Conservation (phyloP, 2,329 filamentous ascomycete genomes). For the Cadophora sp. region DNA sequence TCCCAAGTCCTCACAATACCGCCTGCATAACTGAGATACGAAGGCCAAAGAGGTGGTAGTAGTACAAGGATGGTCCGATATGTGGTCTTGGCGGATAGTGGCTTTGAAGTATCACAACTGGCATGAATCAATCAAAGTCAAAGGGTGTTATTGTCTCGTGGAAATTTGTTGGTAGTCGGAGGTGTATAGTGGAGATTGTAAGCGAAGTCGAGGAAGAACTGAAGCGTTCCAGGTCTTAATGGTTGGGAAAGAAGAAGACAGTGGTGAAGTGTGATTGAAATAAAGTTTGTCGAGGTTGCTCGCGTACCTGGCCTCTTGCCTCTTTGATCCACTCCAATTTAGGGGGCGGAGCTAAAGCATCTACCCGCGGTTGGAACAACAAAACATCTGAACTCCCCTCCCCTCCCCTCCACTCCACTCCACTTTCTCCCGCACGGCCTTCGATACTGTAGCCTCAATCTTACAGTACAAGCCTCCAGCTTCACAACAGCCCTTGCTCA, state of each 20-base stretch:
- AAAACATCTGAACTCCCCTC: conserved; percentile 5
- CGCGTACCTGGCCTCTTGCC: conserved; percentile 23
- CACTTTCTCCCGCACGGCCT: conserved; percentile 3
- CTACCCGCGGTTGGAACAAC: conserved; percentile 12
- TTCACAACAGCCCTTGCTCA: neutral
- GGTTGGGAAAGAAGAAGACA: neutral
- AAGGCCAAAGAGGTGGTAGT: neutral
- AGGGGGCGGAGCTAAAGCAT: conserved; percentile 27
- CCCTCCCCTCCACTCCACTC: neutral
- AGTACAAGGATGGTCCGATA: conserved; percentile 1
- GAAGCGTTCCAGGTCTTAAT: neutral
- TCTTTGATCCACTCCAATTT: neutral
- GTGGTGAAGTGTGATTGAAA: conserved; percentile 25
- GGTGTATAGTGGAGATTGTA: neutral
- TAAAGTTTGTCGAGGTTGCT: conserved; percentile 29
- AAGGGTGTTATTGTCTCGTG: neutral
- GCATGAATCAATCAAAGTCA: neutral
- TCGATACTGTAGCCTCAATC: neutral
- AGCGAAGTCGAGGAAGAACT: neutral
- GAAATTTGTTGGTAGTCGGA: neutral
- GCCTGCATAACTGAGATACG: neutral
- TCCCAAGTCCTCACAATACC: neutral
- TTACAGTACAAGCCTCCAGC: neutral
- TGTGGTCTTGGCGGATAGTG: neutral
- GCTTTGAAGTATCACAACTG: neutral